Evolutionary conservation across 441 rosid genomes (phyloP), one percentile per base, ranked within the genome.

Genomic region (Populus trichocarpa): DNA sequence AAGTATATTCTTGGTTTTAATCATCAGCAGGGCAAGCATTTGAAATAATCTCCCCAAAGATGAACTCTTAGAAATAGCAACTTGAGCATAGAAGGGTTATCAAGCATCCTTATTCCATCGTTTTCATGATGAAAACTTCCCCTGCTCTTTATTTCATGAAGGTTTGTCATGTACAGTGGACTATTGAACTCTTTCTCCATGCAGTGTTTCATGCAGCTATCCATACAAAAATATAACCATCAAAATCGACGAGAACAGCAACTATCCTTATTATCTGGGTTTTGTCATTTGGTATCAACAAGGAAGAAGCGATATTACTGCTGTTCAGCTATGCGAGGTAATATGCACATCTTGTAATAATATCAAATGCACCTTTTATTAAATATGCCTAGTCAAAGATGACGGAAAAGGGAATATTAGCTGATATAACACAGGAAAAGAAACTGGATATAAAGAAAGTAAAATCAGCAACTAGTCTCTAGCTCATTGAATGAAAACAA

Each of bases 291-390:
- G 91, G 92, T 86, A 84, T 83, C 96, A 91, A 80, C 90, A 91
- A 84, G 96, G 96, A 28, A 84, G 79, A 38, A 85, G 78, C 68
- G 95, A 91, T 73, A 87, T 89, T 78, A 88, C 91, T 4, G 95
- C 91, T 13, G 95, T 89, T 77, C 93, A 91, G 83, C 85, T 91
- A n/a, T 91, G 92, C 9, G 92, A 91, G 91, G 95, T 91, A 84
- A 2, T 40, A 13, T 59, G 33, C 72, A 74, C 10, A 30, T 30
- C 32, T 30, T 67, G 42, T 46, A 57, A 12, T 9, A 40, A 23
- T 25, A 71, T n/a, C 10, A 23, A 25, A 30, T 2, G 13, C 11
- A 42, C 12, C 22, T 63, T 30, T 25, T 12, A 46, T 72, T 32
- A 32, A 72, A 59, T 30, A 30, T 30, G 32, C 32, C 32, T n/a